Base-by-base conservation (phyloP, 2,329 filamentous ascomycete species). In the Aspergillus niger region DNA sequence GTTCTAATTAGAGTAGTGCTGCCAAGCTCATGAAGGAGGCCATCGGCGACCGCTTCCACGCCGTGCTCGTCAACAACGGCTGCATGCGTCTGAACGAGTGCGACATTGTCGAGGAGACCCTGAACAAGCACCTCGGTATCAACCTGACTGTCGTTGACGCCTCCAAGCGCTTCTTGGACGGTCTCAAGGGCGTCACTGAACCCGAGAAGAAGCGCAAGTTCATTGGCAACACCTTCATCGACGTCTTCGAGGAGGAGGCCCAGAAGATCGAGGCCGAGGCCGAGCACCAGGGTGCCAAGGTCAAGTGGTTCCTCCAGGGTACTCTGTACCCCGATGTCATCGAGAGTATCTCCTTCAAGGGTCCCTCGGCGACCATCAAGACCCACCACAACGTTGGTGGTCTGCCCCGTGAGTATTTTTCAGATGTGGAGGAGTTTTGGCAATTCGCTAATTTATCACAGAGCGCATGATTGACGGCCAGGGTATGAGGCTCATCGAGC, bases 171-270 rank as follows among this genome's bases (percentile, higher is more conserved):
- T 98, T 98, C 82, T 81, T 97, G n/a, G 79, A 80, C 30, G 83
- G 87, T 24, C 86, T 98, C 1, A 85, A 86, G 65, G 94, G 92
- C 17, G 86, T 97, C 26, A 81, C 79, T 0, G 91, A 91, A 59
- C 93, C 94, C 0, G 93, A 98, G 78, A 85, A 85, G 73, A 97
- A 97, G 83, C 85, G 93, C 58, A 97, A 96, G 80, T 88, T 97
- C 69, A 97, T 97, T 63, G 93, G 92, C 58, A 85, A 83, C 64
- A 91, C 85, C 22, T 91, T 92, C 75, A 92, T 92, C 65, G 89
- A 92, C 68, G 79, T 96, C 28, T 97, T 97, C 77, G 89, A 97
- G 76, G 82, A 88, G 61, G 89, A 92, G 74, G 92, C 91, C 26
- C 84, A 85, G 69, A 82, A 86, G 67, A 93, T 96, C 51, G 91